phyloP scores from a whole-genome alignment of 495 filamentous ascomycete species.

The Lasiosphaeria miniovina region DNA sequence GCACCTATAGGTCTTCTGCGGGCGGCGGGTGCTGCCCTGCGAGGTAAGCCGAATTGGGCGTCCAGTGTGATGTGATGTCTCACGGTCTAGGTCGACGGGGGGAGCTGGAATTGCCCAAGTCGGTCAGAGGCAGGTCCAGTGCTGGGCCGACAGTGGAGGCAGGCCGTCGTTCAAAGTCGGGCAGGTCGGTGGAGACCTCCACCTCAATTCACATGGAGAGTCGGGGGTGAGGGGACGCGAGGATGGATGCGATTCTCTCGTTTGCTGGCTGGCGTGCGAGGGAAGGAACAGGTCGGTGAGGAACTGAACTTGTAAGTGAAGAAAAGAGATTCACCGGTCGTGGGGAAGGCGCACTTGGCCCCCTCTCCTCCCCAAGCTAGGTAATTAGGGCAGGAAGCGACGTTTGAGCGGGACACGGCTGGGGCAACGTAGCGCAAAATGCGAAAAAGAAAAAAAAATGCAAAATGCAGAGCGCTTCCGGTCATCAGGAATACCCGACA shows the following conservation, averaged over 20 bases:
- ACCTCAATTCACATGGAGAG: neutral
- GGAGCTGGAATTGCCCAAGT: neutral
- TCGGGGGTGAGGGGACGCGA: slow-evolving; percentile 15
- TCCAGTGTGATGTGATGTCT: slow-evolving; percentile 18
- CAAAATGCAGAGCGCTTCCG: slow-evolving; percentile 2
- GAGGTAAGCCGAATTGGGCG: slow-evolving; percentile 1
- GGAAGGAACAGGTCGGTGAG: slow-evolving; percentile 32
- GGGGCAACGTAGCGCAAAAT: slow-evolving; percentile 13
- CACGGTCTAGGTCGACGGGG: slow-evolving; percentile 17
- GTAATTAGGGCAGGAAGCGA: slow-evolving; percentile 7
- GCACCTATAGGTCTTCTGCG: too few species aligned
- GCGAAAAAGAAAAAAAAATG: slow-evolving; percentile 10
- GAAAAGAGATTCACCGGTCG: slow-evolving; percentile 34
- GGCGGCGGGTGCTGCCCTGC: neutral
- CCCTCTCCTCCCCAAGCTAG: neutral
- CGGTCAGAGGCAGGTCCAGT: slow-evolving; percentile 5
- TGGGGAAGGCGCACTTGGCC: slow-evolving; percentile 20
- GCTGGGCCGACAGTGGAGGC: neutral
- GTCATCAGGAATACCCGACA: slow-evolving; percentile 11
- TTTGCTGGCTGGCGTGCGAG: slow-evolving; percentile 15
- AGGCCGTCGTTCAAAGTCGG: neutral
- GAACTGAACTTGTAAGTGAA: slow-evolving; percentile 24
- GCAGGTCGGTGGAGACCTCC: slow-evolving; percentile 26
- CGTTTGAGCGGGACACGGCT: slow-evolving; percentile 9
- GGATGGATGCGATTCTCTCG: slow-evolving; percentile 25